Evolutionary conservation across 306 rosid genomes (phyloP), one percentile per base, ranked within the genome.

Genomic region (Cyclanthera cordifolia): DNA sequence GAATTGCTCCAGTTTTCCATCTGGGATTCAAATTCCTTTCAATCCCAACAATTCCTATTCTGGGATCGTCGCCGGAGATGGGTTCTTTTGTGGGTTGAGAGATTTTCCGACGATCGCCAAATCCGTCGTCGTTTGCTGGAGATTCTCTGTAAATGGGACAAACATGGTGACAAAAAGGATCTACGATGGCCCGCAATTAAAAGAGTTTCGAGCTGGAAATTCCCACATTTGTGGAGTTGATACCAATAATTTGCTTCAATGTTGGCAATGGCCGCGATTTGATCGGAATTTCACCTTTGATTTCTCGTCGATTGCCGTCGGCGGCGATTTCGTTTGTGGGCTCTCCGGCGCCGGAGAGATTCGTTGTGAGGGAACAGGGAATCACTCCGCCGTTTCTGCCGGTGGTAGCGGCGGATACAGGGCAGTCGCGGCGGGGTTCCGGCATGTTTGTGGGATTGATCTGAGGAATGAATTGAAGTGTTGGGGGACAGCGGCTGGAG

Each of bases 181-280:
- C 60, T 83, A 93, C 69, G 20, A 0, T 0, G 95, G 89, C 7
- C 65, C 79, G 0, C 14, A 78, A 4, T 34, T 93, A 19, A 72
- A 47, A 5, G 75, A 82, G 4, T 48, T 89, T 17, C 82, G 75
- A 34, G 68, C 90, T 4, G 88, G 94, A 13, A 83, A 79, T 48
- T 84, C 88, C 48, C 89, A 76, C 28, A 55, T 93, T 16, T 93
- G 98, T n/a, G 95, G 95, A 7, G 77, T 84, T 11, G 69, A 21
- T 20, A 47, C 20, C 21, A 69, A 72, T 6, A 78, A 69, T 46
- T 58, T 39, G n/a, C 76, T 87, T 2, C 16, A 78, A 47, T 93
- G 98, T 67, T 93, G 98, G 96, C 96, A 67, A 74, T 80, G 94
- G 95, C 72, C 0, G 4, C 2, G 21, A 1, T 83, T 80, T 73